Percentiles rank a stretch among this genome's conserved stretches.
phyloP scores from a whole-genome alignment of 148 eudicot species.

The Rhododendron ovatum region DNA sequence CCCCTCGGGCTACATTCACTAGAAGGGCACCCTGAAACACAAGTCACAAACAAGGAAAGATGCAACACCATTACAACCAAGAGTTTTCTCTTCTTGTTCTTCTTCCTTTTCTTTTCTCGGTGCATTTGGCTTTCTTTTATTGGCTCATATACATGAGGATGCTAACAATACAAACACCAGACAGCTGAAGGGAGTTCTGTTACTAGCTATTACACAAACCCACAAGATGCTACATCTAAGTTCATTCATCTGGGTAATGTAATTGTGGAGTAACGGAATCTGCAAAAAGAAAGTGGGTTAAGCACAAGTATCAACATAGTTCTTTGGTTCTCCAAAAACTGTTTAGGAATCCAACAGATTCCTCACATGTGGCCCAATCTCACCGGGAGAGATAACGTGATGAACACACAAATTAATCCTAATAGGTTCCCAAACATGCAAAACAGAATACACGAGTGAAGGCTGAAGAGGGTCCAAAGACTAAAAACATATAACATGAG shows the following conservation, averaged over 20 bases:
- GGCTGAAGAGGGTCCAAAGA: neutral
- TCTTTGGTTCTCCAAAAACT: neutral
- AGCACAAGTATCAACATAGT: neutral
- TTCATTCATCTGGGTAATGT: neutral
- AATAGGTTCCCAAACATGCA: neutral
- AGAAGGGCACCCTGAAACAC: conserved; percentile 65
- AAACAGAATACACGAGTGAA: neutral
- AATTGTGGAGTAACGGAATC: neutral
- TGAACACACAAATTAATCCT: neutral
- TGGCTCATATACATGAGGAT: neutral
- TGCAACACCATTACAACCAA: neutral
- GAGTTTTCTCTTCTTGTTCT: neutral
- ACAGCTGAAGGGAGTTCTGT: neutral
- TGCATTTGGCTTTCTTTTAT: neutral
- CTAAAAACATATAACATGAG: neutral
- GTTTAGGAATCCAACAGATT: neutral
- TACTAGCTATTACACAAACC: neutral
- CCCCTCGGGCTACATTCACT: conserved; percentile 86
- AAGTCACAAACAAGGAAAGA: conserved; percentile 9
- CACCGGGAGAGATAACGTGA: neutral
- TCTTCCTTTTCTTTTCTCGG: neutral
- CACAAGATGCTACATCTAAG: neutral
- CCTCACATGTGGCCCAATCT: neutral
- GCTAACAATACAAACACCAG: neutral
- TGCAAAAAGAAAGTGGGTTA: neutral